Conservation (phyloP, 345 rosid genomes). For the Pseudoturritis turrita region DNA sequence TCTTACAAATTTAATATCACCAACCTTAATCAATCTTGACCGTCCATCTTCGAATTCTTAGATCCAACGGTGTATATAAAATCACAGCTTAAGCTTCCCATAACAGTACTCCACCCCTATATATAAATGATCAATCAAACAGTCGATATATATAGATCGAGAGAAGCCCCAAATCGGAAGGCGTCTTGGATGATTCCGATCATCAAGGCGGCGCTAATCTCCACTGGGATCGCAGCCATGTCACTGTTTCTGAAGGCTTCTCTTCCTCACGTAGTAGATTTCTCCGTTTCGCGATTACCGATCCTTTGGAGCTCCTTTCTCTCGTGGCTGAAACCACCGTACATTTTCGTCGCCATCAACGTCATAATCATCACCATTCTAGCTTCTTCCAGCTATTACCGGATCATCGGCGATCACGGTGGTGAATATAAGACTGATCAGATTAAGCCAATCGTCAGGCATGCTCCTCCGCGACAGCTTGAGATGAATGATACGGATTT, state of each 20-base stretch:
- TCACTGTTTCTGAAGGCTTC: conserved; percentile 33
- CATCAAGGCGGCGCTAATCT: conserved; percentile 33
- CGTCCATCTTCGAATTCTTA: background rate
- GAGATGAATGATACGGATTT: background rate
- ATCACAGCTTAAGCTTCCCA: background rate
- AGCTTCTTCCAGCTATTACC: conserved; percentile 36
- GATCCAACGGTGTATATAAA: conserved; percentile 19
- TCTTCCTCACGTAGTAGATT: conserved; percentile 33
- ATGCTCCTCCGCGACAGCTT: background rate
- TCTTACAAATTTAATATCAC: too few relatives aligned
- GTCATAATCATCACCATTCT: conserved; percentile 50
- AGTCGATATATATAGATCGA: background rate
- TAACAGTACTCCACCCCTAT: conserved; percentile 22
- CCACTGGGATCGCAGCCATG: conserved; percentile 29
- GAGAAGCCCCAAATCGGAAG: background rate
- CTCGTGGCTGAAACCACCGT: conserved; percentile 59
- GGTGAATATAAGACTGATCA: background rate
- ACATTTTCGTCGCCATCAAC: conserved; percentile 43
- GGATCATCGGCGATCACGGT: background rate
- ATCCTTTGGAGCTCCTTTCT: conserved; percentile 36
- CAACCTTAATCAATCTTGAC: background rate
- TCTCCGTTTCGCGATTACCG: conserved; percentile 38
- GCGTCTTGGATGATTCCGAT: conserved; percentile 28
- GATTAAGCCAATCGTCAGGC: background rate
- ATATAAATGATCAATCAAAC: conserved; percentile 21